These are phyloP conservation scores for Solanum pennellii DNA, from an alignment of 257 asterid species.

Conservation along the genomic window DNA sequence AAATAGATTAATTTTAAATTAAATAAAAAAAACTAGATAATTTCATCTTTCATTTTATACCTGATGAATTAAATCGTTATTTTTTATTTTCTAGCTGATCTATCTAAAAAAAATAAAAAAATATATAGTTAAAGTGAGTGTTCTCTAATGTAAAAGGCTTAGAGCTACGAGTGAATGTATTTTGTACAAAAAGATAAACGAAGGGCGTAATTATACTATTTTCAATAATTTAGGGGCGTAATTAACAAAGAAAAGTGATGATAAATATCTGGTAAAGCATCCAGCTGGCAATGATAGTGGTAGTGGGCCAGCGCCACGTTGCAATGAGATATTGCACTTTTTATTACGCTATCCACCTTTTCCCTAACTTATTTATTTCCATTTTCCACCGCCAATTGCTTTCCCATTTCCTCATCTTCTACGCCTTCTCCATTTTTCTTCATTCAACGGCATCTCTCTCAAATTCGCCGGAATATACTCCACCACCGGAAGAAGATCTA, in stretches of 20 bases:
- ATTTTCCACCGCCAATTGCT: constrained; percentile 10
- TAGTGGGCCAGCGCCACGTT: not conserved
- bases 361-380: constrained; percentile 10
- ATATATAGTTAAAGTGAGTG: too few species aligned
- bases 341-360: constrained; percentile 9
- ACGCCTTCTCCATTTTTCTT: not conserved
- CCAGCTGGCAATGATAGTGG: constrained; percentile 45
- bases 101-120: rapidly evolving
- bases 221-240: not conserved
- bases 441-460: not conserved
- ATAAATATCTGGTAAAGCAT: constrained; percentile 35
- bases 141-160: too few species aligned
- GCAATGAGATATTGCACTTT: constrained; percentile 50
- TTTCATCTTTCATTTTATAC: too few species aligned
- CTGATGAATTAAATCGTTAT: too few species aligned
- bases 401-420: constrained; percentile 1
- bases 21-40: not conserved
- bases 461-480: not conserved
- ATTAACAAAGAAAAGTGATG: not conserved
- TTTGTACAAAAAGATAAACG: not conserved
- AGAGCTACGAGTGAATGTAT: not conserved
- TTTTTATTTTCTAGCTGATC: too few species aligned
- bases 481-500: not conserved
- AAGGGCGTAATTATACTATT: not conserved
- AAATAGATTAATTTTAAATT: not conserved